phyloP scores from a whole-genome alignment of 495 filamentous ascomycete species.

The Lasiosphaeria miniovina region DNA sequence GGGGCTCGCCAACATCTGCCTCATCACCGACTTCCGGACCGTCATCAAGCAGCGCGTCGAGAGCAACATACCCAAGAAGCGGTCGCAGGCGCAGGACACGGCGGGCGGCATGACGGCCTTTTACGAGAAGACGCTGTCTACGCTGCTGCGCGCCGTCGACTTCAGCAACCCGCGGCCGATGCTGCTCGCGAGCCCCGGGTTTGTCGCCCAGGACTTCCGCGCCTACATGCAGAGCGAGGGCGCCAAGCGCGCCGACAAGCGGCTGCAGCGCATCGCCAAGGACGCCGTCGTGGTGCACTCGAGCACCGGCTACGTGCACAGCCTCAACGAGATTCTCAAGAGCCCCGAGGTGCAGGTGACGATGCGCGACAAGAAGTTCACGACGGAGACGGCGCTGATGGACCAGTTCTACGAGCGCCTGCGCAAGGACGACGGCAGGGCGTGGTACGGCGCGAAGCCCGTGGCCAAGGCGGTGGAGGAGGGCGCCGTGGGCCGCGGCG shows the following conservation, averaged over 20 bases:
- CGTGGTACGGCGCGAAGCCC: constrained; percentile 86
- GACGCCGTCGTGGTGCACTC: constrained; percentile 76
- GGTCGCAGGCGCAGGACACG: constrained; percentile 58
- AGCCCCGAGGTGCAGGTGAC: constrained; percentile 70
- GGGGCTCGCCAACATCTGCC: constrained; percentile 86
- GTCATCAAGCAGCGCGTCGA: constrained; percentile 86
- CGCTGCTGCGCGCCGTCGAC: constrained; percentile 75
- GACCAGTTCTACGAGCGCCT: constrained; percentile 78
- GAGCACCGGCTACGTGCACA: constrained; percentile 78
- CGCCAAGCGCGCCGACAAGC: constrained; percentile 61
- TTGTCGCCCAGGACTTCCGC: constrained; percentile 76
- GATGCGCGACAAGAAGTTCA: constrained; percentile 81
- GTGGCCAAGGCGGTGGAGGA: constrained; percentile 83
- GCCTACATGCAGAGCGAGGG: constrained; percentile 75
- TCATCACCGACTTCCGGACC: constrained; percentile 89
- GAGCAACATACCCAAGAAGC: constrained; percentile 76
- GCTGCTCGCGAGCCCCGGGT: constrained; percentile 88
- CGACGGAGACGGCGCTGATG: constrained; percentile 79
- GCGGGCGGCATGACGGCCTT: constrained; percentile 78
- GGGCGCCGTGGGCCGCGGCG: constrained; percentile 83
- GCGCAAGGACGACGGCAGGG: constrained; percentile 80
- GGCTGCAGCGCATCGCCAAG: constrained; percentile 55
- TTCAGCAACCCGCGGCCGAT: constrained; percentile 66
- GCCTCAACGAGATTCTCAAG: constrained; percentile 79
- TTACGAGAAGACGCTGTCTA: constrained; percentile 72